phyloP scores from a whole-genome alignment of 148 eudicot genomes.

The Cornus florida region DNA sequence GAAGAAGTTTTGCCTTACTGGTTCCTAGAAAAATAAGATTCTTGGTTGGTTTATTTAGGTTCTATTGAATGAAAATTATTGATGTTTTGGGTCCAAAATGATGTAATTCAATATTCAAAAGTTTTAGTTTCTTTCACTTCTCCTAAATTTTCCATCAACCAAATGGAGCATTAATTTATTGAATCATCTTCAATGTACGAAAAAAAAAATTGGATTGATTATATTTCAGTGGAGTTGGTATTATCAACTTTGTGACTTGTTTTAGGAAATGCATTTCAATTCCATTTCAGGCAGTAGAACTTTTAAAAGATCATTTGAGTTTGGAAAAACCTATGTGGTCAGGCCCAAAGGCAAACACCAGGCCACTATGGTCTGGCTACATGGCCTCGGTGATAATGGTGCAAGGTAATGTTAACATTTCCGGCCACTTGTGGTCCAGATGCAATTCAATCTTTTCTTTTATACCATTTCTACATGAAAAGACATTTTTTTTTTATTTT shows the following conservation, averaged over 20 bases:
- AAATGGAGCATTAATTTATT: constrained; percentile 4
- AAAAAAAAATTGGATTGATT: background rate
- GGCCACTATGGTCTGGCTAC: constrained; percentile 93
- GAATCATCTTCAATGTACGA: background rate
- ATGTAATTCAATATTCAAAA: background rate
- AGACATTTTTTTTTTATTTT: constrained; percentile 1
- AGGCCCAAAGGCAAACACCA: constrained; percentile 94
- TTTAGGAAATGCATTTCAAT: constrained; percentile 13
- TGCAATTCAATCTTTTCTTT: constrained; percentile 4
- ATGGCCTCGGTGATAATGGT: constrained; percentile 97
- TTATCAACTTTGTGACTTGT: background rate
- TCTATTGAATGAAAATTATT: background rate
- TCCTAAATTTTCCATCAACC: background rate
- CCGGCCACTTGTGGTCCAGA: background rate
- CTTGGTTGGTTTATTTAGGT: background rate
- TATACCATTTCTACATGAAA: background rate
- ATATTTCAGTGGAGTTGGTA: background rate
- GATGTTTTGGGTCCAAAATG: background rate
- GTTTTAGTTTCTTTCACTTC: background rate
- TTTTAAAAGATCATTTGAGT: constrained; percentile 69
- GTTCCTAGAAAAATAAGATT: background rate
- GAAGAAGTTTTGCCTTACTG: background rate
- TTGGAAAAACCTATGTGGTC: constrained; percentile 84
- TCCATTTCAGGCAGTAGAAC: constrained; percentile 55
- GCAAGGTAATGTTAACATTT: constrained; percentile 51